These are phyloP conservation scores for Exophiala calicioides DNA, from an alignment of 2,329 filamentous ascomycete species.

Conservation along the genomic window DNA sequence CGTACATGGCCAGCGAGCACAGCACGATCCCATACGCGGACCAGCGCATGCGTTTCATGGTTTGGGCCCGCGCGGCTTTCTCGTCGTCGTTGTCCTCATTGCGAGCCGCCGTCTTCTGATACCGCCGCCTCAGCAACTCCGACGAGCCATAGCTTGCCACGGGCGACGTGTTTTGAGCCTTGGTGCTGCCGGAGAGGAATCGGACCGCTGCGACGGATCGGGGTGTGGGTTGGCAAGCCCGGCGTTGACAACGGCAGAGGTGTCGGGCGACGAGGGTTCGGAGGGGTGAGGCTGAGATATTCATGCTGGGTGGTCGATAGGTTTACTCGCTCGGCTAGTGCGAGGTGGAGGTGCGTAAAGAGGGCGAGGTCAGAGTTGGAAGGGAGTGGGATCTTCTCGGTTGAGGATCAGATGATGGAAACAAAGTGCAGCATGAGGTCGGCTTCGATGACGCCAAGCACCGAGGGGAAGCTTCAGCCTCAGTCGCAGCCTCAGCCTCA, in stretches of 20 bases:
- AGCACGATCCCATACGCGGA: constrained; percentile 39
- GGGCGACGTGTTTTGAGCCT: constrained; percentile 13
- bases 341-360: too few relatives aligned
- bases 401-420: too few relatives aligned
- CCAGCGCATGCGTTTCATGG: constrained; percentile 24
- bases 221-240: constrained; percentile 3
- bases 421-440: too few relatives aligned
- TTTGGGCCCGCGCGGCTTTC: constrained; percentile 24
- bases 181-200: constrained; percentile 19
- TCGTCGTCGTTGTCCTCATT: constrained; percentile 3
- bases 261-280: constrained; percentile 21
- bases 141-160: constrained; percentile 21
- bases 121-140: constrained; percentile 26
- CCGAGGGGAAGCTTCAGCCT: not conserved
- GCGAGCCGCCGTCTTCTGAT: constrained; percentile 16
- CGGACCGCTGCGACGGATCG: constrained; percentile 8
- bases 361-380: too few relatives aligned
- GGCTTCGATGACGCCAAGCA: constrained; percentile 4
- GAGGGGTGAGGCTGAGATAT: constrained; percentile 23
- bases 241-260: constrained; percentile 19
- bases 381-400: too few relatives aligned
- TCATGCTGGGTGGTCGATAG: constrained; percentile 19
- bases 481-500: too few relatives aligned
- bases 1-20: constrained; percentile 45
- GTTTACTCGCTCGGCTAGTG: too few relatives aligned